Percentiles rank a stretch among this genome's conserved stretches.
Evolutionary conservation across 2,329 filamentous ascomycete species (phyloP).

Genomic region (Arthrobotrys iridis): DNA sequence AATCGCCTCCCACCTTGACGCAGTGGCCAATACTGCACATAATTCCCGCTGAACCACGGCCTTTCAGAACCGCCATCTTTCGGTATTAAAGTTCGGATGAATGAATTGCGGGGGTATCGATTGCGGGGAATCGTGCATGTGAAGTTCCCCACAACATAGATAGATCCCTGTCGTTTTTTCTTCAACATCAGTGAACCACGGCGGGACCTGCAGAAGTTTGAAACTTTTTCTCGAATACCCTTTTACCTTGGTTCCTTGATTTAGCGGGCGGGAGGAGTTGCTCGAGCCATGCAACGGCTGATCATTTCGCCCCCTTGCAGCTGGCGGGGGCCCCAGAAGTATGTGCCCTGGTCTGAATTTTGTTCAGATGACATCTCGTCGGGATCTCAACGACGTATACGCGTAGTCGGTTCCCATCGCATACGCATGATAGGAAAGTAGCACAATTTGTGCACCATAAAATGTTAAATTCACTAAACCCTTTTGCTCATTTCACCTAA

Average conservation of each 20-base stretch:
- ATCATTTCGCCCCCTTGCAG: conserved; percentile 9
- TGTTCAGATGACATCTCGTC: neutral
- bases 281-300: neutral
- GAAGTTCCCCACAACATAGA: neutral
- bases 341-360: neutral
- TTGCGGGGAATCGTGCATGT: conserved; percentile 35
- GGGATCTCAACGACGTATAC: neutral
- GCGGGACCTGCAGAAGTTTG: conserved; percentile 20
- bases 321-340: neutral
- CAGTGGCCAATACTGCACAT: neutral
- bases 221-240: conserved; percentile 10
- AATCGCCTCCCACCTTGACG: conserved; percentile 13
- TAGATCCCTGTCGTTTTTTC: neutral
- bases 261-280: neutral
- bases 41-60: neutral
- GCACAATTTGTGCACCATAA: neutral
- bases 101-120: conserved; percentile 28
- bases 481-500: too few relatives aligned
- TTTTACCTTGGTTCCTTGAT: conserved; percentile 16
- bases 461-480: neutral
- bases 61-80: neutral
- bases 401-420: neutral
- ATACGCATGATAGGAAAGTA: conserved; percentile 11
- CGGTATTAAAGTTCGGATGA: conserved; percentile 25
- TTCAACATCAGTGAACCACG: neutral